Percentiles rank a stretch among this genome's conserved stretches.
Evolutionary conservation across 2,329 filamentous ascomycete genomes (phyloP).

Genomic region (Hypocrella siamensis): DNA sequence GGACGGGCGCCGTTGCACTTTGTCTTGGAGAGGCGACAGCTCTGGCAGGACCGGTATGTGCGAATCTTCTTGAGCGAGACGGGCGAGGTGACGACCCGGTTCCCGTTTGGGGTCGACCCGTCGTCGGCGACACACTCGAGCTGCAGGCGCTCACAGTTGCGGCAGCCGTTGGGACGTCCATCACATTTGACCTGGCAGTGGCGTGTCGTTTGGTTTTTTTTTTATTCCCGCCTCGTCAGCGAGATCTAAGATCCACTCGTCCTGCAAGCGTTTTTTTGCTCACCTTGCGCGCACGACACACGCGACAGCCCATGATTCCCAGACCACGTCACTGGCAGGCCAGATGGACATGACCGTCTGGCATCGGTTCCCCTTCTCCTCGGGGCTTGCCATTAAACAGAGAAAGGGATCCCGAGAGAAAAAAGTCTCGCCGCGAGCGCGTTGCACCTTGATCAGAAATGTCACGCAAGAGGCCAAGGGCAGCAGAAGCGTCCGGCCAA

Average conservation of each 20-base stretch:
- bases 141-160: slow-evolving; percentile 25
- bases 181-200: slow-evolving; percentile 22
- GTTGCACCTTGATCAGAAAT: not conserved
- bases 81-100: slow-evolving; percentile 12
- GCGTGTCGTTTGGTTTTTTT: not conserved
- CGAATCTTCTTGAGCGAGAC: slow-evolving; percentile 21
- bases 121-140: slow-evolving; percentile 23
- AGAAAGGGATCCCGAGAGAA: not conserved
- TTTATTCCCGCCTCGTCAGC: not conserved
- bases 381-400: too few species aligned
- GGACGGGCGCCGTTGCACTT: slow-evolving; percentile 25
- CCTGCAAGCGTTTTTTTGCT: slow-evolving; percentile 1
- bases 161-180: slow-evolving; percentile 23
- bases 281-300: slow-evolving; percentile 25
- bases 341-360: too few species aligned
- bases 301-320: slow-evolving; percentile 21
- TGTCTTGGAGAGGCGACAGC: slow-evolving; percentile 23
- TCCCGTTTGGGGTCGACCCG: slow-evolving; percentile 11
- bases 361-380: too few species aligned
- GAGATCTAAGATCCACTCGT: too few species aligned
- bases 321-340: not conserved
- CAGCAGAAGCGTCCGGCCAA: slow-evolving; percentile 4
- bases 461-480: slow-evolving; percentile 1
- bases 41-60: slow-evolving; percentile 23
- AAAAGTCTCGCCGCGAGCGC: not conserved